Base-by-base conservation (phyloP, 805 yeast species). In the Wickerhamiella brachini region DNA sequence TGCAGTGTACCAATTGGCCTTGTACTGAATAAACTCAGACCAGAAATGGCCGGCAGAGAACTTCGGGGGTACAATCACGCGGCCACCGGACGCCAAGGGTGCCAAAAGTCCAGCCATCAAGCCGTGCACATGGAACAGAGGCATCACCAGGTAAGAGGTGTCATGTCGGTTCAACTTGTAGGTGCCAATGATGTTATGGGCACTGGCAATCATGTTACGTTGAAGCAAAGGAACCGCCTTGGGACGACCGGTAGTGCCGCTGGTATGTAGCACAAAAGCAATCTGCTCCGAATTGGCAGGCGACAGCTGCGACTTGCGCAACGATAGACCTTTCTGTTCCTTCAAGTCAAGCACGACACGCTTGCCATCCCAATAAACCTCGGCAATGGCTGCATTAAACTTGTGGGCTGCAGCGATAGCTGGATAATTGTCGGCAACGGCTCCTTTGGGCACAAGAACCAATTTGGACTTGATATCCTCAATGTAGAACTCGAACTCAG, bases 231-330 rank as follows among this genome's bases (percentile, higher is more conserved):
- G 87, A 1, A 82, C 88, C 8, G 84, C 82, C 63, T 82, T 82
- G 48, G 88, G 88, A 49, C 80, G 73, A 2, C 87, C 86, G 1
- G 88, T 82, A 8, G 88, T 82, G 29, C 89, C 89, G 46, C 83
- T 76, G 8, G 89, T 82, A 65, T 82, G 87, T 47, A 82, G 66
- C 23, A 82, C 78, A 63, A 82, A 65, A 2, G 86, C 86, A 38
- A 78, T 71, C 52, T 80, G 82, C 45, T 71, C 65, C 1, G 78
- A 73, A 15, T 62, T 55, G 2, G 79, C 63, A 17, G 45, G 44
- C 17, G 49, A 52, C 37, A 42, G 51, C 49, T 15, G 43, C 13
- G 15, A 42, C 39, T 37, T 34, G 20, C 26, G 22, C 13, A 24
- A 41, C n/a, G 31, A 17, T 20, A 37, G 34, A 17, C 46, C 42